Percentiles rank a stretch among this genome's conserved stretches.
phyloP scores from a whole-genome alignment of 208 protist species.

The Leishmania major region DNA sequence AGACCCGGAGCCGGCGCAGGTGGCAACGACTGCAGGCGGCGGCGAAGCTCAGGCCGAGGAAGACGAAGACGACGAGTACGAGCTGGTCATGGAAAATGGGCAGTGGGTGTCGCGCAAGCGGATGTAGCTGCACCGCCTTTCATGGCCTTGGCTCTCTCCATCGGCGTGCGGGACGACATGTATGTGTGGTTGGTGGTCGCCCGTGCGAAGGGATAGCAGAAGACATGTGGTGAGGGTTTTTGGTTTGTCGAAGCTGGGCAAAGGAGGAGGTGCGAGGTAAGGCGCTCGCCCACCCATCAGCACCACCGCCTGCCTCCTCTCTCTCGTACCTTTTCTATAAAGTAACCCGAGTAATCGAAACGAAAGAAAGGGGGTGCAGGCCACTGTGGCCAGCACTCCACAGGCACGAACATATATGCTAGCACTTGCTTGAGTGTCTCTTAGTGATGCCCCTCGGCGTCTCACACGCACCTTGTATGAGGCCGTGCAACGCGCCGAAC shows the following conservation, averaged over 20 bases:
- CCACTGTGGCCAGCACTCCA: background rate
- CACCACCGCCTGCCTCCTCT: background rate
- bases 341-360: background rate
- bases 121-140: background rate
- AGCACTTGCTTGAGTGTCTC: background rate
- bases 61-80: conserved; percentile 55
- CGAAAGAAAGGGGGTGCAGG: background rate
- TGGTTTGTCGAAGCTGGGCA: background rate
- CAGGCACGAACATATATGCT: background rate
- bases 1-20: background rate
- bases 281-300: background rate
- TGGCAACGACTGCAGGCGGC: background rate
- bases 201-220: background rate
- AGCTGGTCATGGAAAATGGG: conserved; percentile 82
- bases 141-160: background rate
- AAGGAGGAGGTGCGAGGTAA: background rate
- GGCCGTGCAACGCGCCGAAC: background rate
- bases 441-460: background rate
- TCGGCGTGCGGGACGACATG: background rate
- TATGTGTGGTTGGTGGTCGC: background rate
- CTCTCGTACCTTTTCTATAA: background rate
- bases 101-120: conserved; percentile 31
- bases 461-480: background rate
- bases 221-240: background rate
- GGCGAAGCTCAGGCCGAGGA: conserved; percentile 53